Percentiles rank a stretch among this genome's conserved stretches.
Evolutionary conservation across 2,329 filamentous ascomycete species (phyloP).

Genomic region (Alternaria gansuensis): DNA sequence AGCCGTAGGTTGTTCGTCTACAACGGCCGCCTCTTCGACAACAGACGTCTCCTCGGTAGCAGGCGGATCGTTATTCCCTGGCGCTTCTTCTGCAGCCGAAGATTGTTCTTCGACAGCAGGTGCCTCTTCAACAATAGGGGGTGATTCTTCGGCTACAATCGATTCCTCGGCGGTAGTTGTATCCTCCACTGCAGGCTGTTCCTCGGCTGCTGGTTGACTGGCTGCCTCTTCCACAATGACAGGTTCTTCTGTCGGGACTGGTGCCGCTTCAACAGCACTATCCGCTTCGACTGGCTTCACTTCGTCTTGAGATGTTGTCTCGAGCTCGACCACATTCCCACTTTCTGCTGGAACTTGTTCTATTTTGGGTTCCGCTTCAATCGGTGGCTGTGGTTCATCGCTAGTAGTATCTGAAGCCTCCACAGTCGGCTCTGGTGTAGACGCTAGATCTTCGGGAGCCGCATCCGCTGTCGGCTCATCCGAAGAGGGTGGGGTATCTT

Average conservation of each 20-base stretch:
- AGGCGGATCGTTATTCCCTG: background rate
- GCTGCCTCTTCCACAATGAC: background rate
- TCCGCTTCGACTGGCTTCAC: background rate
- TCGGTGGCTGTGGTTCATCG: background rate
- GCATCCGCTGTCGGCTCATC: slow-evolving; percentile 6
- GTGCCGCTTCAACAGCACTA: background rate
- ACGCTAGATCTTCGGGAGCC: background rate
- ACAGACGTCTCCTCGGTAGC: background rate
- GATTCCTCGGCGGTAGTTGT: background rate
- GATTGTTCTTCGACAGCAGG: background rate
- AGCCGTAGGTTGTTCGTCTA: background rate
- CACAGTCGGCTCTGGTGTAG: background rate
- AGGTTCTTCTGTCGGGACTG: slow-evolving; percentile 3
- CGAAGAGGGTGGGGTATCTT: slow-evolving; percentile 6
- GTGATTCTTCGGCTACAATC: background rate
- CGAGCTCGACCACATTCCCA: background rate
- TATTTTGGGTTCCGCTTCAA: background rate
- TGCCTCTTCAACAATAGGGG: slow-evolving; percentile 1
- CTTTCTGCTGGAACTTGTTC: background rate
- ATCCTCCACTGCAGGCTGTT: slow-evolving; percentile 8
- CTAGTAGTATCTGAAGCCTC: background rate
- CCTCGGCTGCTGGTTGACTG: background rate
- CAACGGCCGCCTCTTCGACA: background rate
- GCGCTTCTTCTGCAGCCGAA: background rate
- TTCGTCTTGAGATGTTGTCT: slow-evolving; percentile 1